These are phyloP conservation scores for Lupinus albus DNA, from an alignment of 306 rosid species.

Conservation along the genomic window DNA sequence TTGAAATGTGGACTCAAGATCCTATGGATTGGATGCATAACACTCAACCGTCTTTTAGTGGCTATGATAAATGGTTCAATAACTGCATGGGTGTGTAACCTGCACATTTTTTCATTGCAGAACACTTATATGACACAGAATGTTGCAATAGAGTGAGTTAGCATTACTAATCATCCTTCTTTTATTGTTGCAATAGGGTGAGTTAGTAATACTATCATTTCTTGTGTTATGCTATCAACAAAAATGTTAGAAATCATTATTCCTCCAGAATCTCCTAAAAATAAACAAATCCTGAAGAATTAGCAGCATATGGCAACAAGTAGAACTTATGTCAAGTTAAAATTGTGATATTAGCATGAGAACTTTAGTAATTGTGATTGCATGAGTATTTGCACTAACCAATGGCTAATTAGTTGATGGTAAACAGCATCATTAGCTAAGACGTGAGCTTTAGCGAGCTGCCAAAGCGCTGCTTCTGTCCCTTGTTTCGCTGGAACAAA, in stretches of 20 bases:
- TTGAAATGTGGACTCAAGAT: slow-evolving; percentile 73
- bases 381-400: slow-evolving; percentile 53
- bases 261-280: neutral
- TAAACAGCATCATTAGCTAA: slow-evolving; percentile 64
- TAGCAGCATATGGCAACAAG: neutral
- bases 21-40: slow-evolving; percentile 70
- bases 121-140: neutral
- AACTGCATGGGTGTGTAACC: slow-evolving; percentile 76
- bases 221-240: neutral
- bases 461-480: slow-evolving; percentile 73
- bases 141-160: neutral
- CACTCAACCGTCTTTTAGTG: slow-evolving; percentile 72
- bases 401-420: slow-evolving; percentile 74
- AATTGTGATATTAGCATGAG: neutral
- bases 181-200: neutral
- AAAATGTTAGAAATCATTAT: neutral
- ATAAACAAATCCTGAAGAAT: slow-evolving; percentile 3
- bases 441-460: slow-evolving; percentile 75
- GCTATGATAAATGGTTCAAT: slow-evolving; percentile 87
- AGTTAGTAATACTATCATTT: neutral
- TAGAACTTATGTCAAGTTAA: neutral
- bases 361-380: slow-evolving; percentile 21
- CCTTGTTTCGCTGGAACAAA: slow-evolving; percentile 61
- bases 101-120: slow-evolving; percentile 35
- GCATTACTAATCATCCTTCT: slow-evolving; percentile 1